Percentiles rank a stretch among this genome's conserved stretches.
Evolutionary conservation across 75 land plant species (phyloP).

Genomic region (Selaginella moellendorffii): DNA sequence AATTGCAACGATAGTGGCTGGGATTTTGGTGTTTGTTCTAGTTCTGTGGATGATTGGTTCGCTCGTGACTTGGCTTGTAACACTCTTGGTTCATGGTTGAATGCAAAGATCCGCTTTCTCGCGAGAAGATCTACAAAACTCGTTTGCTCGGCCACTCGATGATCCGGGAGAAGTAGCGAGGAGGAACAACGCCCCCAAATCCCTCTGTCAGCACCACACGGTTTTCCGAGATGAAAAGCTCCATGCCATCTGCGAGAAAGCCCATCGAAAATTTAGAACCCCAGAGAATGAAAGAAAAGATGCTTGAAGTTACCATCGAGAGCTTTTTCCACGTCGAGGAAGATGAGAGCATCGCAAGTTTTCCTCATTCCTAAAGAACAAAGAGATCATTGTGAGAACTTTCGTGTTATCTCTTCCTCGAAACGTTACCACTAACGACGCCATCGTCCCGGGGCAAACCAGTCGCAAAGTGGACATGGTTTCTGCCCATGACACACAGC

Average conservation of each 20-base stretch:
- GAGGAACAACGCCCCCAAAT: constrained; percentile 63
- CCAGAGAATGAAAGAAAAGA: too few relatives aligned
- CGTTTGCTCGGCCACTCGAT: too few relatives aligned
- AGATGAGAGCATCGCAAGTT: background rate
- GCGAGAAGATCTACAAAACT: too few relatives aligned
- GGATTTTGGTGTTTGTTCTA: background rate
- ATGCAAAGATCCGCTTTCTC: too few relatives aligned
- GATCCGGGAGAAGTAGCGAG: constrained; percentile 49
- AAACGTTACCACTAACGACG: constrained; percentile 86
- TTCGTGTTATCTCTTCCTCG: too few relatives aligned
- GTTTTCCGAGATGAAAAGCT: constrained; percentile 68
- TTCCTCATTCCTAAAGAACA: background rate
- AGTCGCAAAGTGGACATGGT: constrained; percentile 84
- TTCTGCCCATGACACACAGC: constrained; percentile 60
- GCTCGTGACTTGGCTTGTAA: background rate
- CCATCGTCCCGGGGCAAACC: constrained; percentile 79
- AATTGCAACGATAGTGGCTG: background rate
- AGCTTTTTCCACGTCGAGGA: constrained; percentile 37
- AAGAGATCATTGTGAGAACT: background rate
- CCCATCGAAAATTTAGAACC: too few relatives aligned
- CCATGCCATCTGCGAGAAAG: too few relatives aligned
- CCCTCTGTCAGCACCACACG: constrained; percentile 78
- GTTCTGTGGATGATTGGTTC: background rate
- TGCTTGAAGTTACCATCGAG: constrained; percentile 13
- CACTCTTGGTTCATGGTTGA: background rate